Base-by-base conservation (phyloP, 1,284 basidiomycete species). In the Thecaphora thlaspeos region DNA sequence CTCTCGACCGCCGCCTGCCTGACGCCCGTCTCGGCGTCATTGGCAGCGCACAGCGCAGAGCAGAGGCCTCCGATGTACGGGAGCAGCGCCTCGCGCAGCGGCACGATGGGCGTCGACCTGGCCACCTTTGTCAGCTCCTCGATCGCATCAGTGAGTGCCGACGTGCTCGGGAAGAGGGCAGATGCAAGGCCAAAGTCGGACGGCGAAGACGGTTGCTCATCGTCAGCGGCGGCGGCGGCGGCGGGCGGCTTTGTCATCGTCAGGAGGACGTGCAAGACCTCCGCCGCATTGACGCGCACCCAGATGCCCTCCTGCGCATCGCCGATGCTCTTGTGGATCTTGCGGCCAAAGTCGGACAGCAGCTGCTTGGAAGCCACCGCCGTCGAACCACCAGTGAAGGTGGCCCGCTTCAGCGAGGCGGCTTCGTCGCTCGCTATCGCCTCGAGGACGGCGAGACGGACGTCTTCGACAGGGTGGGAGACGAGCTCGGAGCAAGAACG, bases 11-110 rank as follows among this genome's bases (percentile, higher is more conserved):
- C 10, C 15, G 17, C 26, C 26, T 11, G 26, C 26, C 5, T 21
- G 37, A 21, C 7, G 5, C 19, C 37, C 37, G 37, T 15, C 19
- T 21, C 19, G 37, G 37, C 5, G 5, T 4, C 37, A 38, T 4
- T 38, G 37, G 19, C 19, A 5, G 37, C 37, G 37, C 37, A 38
- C 11, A 54, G 19, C 22, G 52, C 34, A 44, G 54, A 54, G 53
- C 62, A 65, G 4, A 65, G 48, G 32, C 54, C 45, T 3, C 58
- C 53, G 5, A 65, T 48, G 44, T 65, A 65, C 1, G 70, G 70
- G 8, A 71, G 45, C 4, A 73, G 55, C 19, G 66, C 68, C 42
- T 73, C 66, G 28, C 66, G 54, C 23, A 73, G 37, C 1, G 60
- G 55, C 17, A 59, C 54, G 32, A 53, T 56, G 11, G 52, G 46